phyloP scores from a whole-genome alignment of 164 flowering plant genomes.

The Berberis vulgaris region DNA sequence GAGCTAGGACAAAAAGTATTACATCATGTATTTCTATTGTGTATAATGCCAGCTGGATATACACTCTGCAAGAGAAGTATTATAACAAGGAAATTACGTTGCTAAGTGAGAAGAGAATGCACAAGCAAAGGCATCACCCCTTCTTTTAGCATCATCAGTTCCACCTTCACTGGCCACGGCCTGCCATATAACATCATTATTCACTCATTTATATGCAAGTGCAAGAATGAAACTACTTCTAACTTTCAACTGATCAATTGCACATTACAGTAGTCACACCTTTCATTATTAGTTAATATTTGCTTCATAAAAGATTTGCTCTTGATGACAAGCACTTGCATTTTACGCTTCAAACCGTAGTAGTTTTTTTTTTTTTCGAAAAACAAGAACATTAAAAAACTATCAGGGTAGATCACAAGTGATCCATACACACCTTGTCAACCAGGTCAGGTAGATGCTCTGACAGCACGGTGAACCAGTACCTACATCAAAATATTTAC shows the following conservation, averaged over 20 bases:
- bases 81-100: constrained; percentile 35
- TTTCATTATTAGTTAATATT: no score
- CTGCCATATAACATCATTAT: constrained; percentile 22
- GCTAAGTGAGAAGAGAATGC: constrained; percentile 96
- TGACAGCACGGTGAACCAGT: constrained; percentile 84
- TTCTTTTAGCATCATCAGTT: constrained; percentile 95
- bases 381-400: neutral
- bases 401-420: neutral
- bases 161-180: constrained; percentile 99
- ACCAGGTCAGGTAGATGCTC: constrained; percentile 93
- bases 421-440: constrained; percentile 65
- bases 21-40: neutral
- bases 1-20: no score
- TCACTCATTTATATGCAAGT: no score
- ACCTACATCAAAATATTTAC: constrained; percentile 43
- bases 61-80: neutral
- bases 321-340: no score
- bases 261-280: no score
- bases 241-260: no score
- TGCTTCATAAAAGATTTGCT: no score
- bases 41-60: neutral
- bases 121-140: constrained; percentile 98
- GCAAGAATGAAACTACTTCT: no score
- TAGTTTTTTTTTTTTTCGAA: neutral
- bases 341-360: no score